A percentile compares a stretch with the other conserved stretches of the same genome.
Evolutionary conservation across 2,329 filamentous ascomycete genomes (phyloP).

Genomic region (Alternaria gaisen): DNA sequence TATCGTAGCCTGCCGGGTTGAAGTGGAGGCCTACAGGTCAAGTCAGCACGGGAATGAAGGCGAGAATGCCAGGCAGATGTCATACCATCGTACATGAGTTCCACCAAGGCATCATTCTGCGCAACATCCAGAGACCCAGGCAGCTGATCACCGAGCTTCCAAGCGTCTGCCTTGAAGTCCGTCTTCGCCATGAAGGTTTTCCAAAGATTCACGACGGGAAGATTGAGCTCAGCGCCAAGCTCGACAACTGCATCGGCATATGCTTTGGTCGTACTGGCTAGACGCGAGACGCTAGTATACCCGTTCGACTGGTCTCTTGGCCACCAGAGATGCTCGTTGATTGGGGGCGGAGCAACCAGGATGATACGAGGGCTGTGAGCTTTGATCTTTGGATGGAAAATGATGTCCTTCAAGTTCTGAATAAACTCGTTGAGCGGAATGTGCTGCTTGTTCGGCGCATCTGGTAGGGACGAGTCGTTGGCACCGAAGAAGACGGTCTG

Average conservation of each 20-base stretch:
- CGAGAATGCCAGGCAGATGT: background rate
- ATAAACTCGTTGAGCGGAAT: slow-evolving; percentile 80
- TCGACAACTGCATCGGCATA: slow-evolving; percentile 73
- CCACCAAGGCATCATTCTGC: slow-evolving; percentile 63
- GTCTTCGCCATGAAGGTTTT: slow-evolving; percentile 74
- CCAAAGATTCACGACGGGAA: slow-evolving; percentile 82
- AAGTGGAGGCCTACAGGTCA: slow-evolving; percentile 64
- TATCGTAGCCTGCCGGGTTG: slow-evolving; percentile 62
- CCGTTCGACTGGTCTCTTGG: slow-evolving; percentile 54
- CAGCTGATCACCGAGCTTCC: slow-evolving; percentile 56
- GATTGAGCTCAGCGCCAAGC: slow-evolving; percentile 62
- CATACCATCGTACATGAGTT: slow-evolving; percentile 66
- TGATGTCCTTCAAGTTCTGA: slow-evolving; percentile 74
- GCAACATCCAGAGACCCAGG: slow-evolving; percentile 66
- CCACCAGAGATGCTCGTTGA: slow-evolving; percentile 77
- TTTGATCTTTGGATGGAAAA: slow-evolving; percentile 73
- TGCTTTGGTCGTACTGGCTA: slow-evolving; percentile 67
- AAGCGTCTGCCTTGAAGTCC: slow-evolving; percentile 57
- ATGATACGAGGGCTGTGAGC: slow-evolving; percentile 78
- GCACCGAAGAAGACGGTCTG: slow-evolving; percentile 85
- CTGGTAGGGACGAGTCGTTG: slow-evolving; percentile 81
- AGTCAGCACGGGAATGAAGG: slow-evolving; percentile 17
- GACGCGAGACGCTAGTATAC: slow-evolving; percentile 57
- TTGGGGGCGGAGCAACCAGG: slow-evolving; percentile 81
- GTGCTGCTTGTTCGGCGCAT: slow-evolving; percentile 72